These are phyloP conservation scores for Debaryomyces psychrophilus DNA, from an alignment of 1,139 yeast species.

Conservation along the genomic window DNA sequence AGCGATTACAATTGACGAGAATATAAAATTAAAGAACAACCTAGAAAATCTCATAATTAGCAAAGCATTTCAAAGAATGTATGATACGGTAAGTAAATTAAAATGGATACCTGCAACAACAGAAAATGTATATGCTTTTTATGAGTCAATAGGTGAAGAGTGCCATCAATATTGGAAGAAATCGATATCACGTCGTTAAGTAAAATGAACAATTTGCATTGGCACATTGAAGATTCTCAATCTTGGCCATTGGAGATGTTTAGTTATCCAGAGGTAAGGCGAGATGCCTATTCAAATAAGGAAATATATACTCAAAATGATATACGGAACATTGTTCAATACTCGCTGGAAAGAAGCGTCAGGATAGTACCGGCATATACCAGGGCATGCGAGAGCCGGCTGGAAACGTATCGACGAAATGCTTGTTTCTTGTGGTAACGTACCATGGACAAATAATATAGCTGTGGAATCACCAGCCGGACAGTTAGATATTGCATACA, in stretches of 20 bases:
- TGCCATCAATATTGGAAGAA: constrained; percentile 36
- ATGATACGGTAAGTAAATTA: constrained; percentile 18
- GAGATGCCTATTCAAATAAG: constrained; percentile 45
- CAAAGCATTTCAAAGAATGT: constrained; percentile 6
- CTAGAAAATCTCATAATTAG: neutral
- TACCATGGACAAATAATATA: constrained; percentile 37
- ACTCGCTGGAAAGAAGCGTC: constrained; percentile 44
- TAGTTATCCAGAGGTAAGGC: constrained; percentile 42
- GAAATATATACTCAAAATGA: constrained; percentile 41
- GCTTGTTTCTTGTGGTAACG: constrained; percentile 38
- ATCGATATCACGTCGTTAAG: constrained; percentile 46
- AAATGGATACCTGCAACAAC: constrained; percentile 35
- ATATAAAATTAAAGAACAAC: constrained; percentile 3
- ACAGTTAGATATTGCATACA: constrained; percentile 43
- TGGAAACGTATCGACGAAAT: constrained; percentile 41
- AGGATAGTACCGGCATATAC: constrained; percentile 53
- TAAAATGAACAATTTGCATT: constrained; percentile 49
- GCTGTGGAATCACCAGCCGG: constrained; percentile 54
- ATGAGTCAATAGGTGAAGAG: constrained; percentile 11
- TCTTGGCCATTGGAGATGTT: constrained; percentile 49
- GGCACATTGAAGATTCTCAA: constrained; percentile 51
- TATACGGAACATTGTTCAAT: constrained; percentile 33
- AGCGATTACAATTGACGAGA: neutral
- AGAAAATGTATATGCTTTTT: constrained; percentile 21
- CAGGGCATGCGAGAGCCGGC: constrained; percentile 53